Percentiles rank a stretch among this genome's conserved stretches.
Conservation (phyloP, 2,329 filamentous ascomycete genomes). For the Davidsoniella virescens region DNA sequence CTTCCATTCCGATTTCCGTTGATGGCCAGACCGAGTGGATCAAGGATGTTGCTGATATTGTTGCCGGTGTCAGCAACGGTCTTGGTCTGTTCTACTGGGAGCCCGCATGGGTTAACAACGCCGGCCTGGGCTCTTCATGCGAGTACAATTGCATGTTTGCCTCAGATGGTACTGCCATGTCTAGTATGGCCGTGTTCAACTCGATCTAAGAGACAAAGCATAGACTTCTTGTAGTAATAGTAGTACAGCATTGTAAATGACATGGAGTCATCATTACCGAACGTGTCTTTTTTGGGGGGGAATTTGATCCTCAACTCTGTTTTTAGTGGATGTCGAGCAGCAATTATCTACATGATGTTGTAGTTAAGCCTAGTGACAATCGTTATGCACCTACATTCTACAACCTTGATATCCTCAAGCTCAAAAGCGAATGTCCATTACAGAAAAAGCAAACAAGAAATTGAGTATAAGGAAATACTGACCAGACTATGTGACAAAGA, state of each 20-base stretch:
- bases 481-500: no score
- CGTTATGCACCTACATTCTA: no score
- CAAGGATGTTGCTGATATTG: constrained; percentile 38
- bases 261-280: constrained; percentile 21
- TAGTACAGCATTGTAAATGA: no score
- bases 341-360: no score
- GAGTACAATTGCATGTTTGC: constrained; percentile 45
- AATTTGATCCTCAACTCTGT: no score
- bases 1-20: constrained; percentile 42
- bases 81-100: constrained; percentile 59
- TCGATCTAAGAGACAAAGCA: background rate
- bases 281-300: constrained; percentile 34
- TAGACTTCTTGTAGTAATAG: no score
- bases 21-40: constrained; percentile 48
- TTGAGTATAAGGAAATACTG: no score
- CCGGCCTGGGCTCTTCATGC: constrained; percentile 47
- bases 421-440: no score
- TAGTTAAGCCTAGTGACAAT: no score
- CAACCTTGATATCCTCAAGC: no score
- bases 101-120: constrained; percentile 53
- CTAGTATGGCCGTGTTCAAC: constrained; percentile 19
- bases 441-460: no score
- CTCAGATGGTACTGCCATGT: constrained; percentile 38
- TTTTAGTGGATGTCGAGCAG: no score
- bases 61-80: constrained; percentile 36